These are phyloP conservation scores for Boletus semigastroideus DNA, from an alignment of 1,284 basidiomycete genomes.

Conservation along the genomic window DNA sequence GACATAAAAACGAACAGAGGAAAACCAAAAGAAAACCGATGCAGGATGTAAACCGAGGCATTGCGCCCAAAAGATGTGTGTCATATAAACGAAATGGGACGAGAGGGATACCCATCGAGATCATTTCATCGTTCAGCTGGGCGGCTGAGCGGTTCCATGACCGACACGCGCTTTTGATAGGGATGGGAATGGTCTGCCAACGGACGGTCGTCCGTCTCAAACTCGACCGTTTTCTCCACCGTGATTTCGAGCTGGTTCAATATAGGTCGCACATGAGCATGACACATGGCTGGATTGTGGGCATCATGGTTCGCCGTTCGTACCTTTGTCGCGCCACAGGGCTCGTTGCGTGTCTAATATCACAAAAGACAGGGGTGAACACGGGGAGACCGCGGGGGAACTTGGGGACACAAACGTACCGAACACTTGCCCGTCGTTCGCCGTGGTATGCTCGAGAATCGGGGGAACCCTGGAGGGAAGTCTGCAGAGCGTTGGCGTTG, in stretches of 20 bases:
- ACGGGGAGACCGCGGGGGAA: background rate
- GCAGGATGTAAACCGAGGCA: too few species aligned
- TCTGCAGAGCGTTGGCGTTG: constrained; percentile 33
- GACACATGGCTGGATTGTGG: too few species aligned
- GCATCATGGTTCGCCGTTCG: background rate
- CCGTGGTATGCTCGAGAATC: constrained; percentile 18
- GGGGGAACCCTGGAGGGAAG: constrained; percentile 34
- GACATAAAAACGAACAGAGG: too few species aligned
- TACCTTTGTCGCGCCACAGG: constrained; percentile 18
- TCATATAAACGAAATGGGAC: too few species aligned
- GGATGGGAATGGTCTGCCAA: background rate
- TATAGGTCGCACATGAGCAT: background rate
- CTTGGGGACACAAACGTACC: constrained; percentile 17
- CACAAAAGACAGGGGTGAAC: background rate
- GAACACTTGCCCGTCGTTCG: constrained; percentile 5
- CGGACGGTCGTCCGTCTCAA: constrained; percentile 8
- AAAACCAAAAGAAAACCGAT: too few species aligned
- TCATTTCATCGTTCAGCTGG: background rate
- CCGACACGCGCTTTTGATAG: constrained; percentile 1
- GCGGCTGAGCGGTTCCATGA: background rate
- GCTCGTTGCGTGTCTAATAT: constrained; percentile 9
- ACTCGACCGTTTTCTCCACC: constrained; percentile 30
- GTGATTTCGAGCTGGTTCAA: constrained; percentile 28
- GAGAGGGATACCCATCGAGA: too few species aligned
- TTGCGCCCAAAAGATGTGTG: too few species aligned